These are phyloP conservation scores for Akebia trifoliata DNA, from an alignment of 164 flowering plant species.

Conservation along the genomic window DNA sequence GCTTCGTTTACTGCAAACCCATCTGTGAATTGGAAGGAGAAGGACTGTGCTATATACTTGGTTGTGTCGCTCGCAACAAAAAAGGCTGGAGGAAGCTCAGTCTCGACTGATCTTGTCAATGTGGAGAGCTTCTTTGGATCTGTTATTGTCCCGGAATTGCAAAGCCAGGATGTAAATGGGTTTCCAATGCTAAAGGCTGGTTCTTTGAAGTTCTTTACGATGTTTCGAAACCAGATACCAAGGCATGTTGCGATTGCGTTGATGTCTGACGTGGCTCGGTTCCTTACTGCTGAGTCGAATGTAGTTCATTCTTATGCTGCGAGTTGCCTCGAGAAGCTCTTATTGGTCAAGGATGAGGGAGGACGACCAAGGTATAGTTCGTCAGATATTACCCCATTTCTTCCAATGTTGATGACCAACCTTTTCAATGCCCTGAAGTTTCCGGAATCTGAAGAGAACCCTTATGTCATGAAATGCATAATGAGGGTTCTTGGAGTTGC, in stretches of 20 bases:
- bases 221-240: conserved; percentile 64
- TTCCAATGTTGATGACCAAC: conserved; percentile 57
- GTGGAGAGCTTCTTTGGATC: conserved; percentile 63
- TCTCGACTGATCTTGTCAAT: conserved; percentile 74
- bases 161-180: conserved; percentile 60
- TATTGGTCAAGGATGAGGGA: conserved; percentile 78
- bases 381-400: conserved; percentile 52
- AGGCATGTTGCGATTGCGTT: conserved; percentile 50
- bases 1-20: conserved; percentile 56
- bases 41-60: conserved; percentile 94
- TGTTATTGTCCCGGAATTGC: conserved; percentile 77
- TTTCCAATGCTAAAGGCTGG: conserved; percentile 91
- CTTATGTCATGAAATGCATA: conserved; percentile 85
- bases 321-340: conserved; percentile 86
- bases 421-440: conserved; percentile 67
- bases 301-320: conserved; percentile 98
- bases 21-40: conserved; percentile 78
- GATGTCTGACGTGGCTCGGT: conserved; percentile 64
- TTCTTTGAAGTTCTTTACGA: conserved; percentile 80
- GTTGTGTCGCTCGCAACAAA: conserved; percentile 77
- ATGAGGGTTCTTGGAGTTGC: conserved; percentile 89
- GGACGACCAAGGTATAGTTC: conserved; percentile 56
- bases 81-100: conserved; percentile 62
- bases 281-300: conserved; percentile 73
- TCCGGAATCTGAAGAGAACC: conserved; percentile 90